These are phyloP conservation scores for Aspergillus sp. DNA, from an alignment of 2,329 filamentous ascomycete genomes.

Conservation along the genomic window DNA sequence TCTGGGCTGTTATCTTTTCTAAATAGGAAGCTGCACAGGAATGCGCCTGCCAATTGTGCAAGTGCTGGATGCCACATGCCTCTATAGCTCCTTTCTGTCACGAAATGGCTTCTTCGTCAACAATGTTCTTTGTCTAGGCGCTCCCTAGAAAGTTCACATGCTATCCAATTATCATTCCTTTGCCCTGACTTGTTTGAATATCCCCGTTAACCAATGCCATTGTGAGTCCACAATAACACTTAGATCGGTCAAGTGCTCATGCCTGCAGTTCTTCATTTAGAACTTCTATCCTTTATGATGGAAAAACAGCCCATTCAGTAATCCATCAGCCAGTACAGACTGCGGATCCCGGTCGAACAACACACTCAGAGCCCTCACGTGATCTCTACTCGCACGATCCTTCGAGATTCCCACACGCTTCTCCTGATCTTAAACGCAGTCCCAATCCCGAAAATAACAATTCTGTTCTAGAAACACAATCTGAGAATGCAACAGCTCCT, in stretches of 20 bases:
- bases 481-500: neutral
- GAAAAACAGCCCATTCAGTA: neutral
- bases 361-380: neutral
- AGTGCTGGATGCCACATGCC: neutral
- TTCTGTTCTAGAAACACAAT: neutral
- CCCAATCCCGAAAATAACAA: neutral
- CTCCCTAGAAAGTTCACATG: neutral
- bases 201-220: conserved; percentile 2
- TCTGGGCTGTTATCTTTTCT: too few relatives aligned
- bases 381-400: neutral
- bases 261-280: conserved; percentile 3
- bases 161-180: neutral
- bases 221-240: neutral
- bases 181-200: neutral
- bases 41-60: too few relatives aligned
- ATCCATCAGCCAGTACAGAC: neutral
- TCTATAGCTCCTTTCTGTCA: neutral
- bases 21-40: too few relatives aligned
- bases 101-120: neutral
- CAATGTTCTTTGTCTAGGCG: neutral
- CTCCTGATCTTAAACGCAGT: conserved; percentile 1
- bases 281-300: conserved; percentile 6
- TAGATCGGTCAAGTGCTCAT: neutral
- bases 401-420: neutral
- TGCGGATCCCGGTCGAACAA: neutral